phyloP scores from a whole-genome alignment of 495 filamentous ascomycete genomes.

The Gamarada debralockiae region DNA sequence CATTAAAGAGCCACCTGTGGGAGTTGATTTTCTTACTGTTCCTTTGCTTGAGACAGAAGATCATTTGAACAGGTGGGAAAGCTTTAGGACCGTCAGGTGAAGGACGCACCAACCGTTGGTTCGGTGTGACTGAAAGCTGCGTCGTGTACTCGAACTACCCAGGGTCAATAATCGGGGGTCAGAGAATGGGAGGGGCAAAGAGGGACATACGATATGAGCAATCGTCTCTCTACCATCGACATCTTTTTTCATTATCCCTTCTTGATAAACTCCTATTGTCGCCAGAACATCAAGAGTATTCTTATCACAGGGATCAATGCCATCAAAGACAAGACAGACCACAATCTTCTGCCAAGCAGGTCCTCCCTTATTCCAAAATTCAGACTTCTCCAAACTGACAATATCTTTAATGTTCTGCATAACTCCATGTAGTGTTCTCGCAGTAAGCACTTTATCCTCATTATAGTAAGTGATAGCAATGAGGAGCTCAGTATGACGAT shows the following conservation, averaged over 20 bases:
- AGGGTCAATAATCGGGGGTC: neutral
- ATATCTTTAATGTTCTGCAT: conserved; percentile 98
- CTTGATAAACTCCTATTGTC: conserved; percentile 90
- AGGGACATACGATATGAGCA: conserved; percentile 61
- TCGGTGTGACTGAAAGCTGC: conserved; percentile 88
- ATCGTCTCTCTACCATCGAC: conserved; percentile 93
- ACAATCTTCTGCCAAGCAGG: conserved; percentile 99
- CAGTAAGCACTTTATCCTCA: conserved; percentile 91
- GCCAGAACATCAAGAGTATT: conserved; percentile 86
- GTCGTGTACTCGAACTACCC: conserved; percentile 88
- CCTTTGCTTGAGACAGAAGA: conserved; percentile 96
- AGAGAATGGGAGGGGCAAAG: neutral
- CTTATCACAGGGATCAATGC: conserved; percentile 95
- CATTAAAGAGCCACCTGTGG: conserved; percentile 94
- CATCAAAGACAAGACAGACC: conserved; percentile 92
- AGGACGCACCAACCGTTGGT: conserved; percentile 90
- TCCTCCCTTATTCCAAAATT: conserved; percentile 97
- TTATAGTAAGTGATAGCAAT: conserved; percentile 99
- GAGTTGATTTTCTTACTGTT: conserved; percentile 99
- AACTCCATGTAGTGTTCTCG: conserved; percentile 88
- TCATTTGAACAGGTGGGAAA: conserved; percentile 91
- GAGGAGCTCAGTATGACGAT: conserved; percentile 89
- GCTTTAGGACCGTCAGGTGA: conserved; percentile 77
- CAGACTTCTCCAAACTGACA: conserved; percentile 92
- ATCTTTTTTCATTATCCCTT: conserved; percentile 95